Base-by-base conservation (phyloP, 768 basidiomycete species). In the Exidia glandulosa region DNA sequence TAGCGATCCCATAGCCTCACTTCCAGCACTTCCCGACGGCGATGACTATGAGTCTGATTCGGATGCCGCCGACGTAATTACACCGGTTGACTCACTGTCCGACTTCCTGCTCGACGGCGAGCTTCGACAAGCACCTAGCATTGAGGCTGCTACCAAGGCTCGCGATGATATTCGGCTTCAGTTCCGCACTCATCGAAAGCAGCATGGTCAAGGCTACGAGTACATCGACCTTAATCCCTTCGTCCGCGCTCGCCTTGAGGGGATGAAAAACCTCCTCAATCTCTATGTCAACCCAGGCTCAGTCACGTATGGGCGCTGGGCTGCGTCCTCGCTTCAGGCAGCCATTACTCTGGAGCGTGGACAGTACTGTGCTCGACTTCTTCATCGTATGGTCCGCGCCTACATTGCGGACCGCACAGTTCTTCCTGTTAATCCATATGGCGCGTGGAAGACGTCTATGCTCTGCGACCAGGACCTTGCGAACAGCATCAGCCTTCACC, bases 391-490 rank as follows among this genome's bases (percentile, higher is more conserved):
- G 41, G 41, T 45, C 41, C 41, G 41, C 9, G 41, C 41, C 6
- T 45, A 13, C 41, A 45, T 45, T 13, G 41, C 41, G 12, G 41
- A 45, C 41, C 41, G 41, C 9, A 45, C 41, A 6, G 16, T 45
- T 1, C 32, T 55, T 13, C 54, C 65, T 1, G 2, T 62, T 2
- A 63, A 65, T 32, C 57, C 59, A 2, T 63, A 64, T 37, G 60
- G 64, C 2, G 47, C 48, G 16, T 65, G 62, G 62, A 63, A 57
- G 3, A 23, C 50, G 30, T 62, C 63, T 12, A 55, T 65, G 41
- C 41, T 45, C 6, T 45, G 41, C 41, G 71, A 75, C 62, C 71
- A 74, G 58, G 71, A 75, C 59, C 67, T 73, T 59, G 30, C 64
- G 32, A 56, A 62, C 1, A 41, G 62, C 2, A 64, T 73, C 13